Evolutionary conservation across 1,139 yeast species (phyloP).

Genomic region (Taiozyma sp.): DNA sequence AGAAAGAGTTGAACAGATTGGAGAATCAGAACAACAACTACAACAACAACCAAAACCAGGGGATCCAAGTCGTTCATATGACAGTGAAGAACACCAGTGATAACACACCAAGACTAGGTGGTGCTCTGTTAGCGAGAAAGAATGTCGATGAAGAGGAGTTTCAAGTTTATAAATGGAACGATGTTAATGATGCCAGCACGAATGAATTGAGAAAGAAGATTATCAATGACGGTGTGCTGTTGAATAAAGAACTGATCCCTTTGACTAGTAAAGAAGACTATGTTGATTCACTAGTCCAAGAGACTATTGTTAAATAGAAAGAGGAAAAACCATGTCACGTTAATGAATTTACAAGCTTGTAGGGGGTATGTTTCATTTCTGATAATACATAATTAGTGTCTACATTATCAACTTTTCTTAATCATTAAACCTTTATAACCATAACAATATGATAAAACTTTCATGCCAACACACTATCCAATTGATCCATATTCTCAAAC

Average conservation of each 20-base stretch:
- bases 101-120: conserved; percentile 63
- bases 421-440: too few relatives aligned
- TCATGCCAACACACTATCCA: conserved; percentile 38
- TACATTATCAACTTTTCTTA: too few relatives aligned
- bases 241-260: conserved; percentile 27
- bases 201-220: conserved; percentile 30
- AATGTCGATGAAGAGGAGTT: conserved; percentile 72
- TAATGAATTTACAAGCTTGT: not conserved
- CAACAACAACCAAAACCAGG: conserved; percentile 30
- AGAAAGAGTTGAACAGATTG: conserved; percentile 30
- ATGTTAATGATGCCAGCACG: conserved; percentile 34
- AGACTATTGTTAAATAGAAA: conserved; percentile 13
- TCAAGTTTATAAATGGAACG: conserved; percentile 44
- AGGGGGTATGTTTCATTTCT: too few relatives aligned
- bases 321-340: not conserved
- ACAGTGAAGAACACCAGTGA: conserved; percentile 69
- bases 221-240: conserved; percentile 9
- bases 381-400: too few relatives aligned
- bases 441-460: not conserved
- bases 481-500: conserved; percentile 59
- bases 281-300: conserved; percentile 21
- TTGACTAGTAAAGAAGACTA: conserved; percentile 33
- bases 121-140: conserved; percentile 72
- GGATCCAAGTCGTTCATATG: conserved; percentile 65
- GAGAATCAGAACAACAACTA: conserved; percentile 40